Conservation (phyloP, 2,329 filamentous ascomycete genomes). For the Nemania serpens region DNA sequence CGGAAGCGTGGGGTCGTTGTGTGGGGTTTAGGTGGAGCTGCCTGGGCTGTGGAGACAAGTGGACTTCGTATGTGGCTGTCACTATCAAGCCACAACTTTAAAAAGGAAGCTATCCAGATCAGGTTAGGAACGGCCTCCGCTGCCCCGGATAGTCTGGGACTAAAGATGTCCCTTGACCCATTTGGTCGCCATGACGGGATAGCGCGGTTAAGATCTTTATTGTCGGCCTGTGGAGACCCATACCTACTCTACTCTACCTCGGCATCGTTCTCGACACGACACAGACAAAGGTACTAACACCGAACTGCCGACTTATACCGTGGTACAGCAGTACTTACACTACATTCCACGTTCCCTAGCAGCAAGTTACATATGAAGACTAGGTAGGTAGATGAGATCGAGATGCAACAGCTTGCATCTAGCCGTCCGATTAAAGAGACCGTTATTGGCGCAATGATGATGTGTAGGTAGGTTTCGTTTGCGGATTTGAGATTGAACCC, state of each 20-base stretch:
- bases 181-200: constrained; percentile 17
- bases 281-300: not conserved
- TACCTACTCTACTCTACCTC: not conserved
- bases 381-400: too few relatives aligned
- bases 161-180: constrained; percentile 9
- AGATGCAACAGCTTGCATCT: too few relatives aligned
- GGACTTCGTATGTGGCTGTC: not conserved
- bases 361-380: too few relatives aligned
- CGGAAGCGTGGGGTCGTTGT: too few relatives aligned
- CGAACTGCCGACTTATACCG: constrained; percentile 6
- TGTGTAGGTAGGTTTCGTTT: too few relatives aligned
- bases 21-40: too few relatives aligned
- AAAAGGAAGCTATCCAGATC: not conserved
- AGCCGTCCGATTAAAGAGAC: too few relatives aligned
- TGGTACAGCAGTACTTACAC: not conserved
- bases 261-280: not conserved
- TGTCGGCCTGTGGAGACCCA: not conserved
- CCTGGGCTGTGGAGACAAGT: not conserved
- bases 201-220: constrained; percentile 21
- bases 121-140: not conserved
- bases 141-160: constrained; percentile 23
- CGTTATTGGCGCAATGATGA: too few relatives aligned
- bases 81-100: constrained; percentile 12
- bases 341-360: too few relatives aligned
- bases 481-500: too few relatives aligned